These are phyloP conservation scores for Besnoitia besnoiti DNA, from an alignment of 169 alveolate species.

Conservation along the genomic window DNA sequence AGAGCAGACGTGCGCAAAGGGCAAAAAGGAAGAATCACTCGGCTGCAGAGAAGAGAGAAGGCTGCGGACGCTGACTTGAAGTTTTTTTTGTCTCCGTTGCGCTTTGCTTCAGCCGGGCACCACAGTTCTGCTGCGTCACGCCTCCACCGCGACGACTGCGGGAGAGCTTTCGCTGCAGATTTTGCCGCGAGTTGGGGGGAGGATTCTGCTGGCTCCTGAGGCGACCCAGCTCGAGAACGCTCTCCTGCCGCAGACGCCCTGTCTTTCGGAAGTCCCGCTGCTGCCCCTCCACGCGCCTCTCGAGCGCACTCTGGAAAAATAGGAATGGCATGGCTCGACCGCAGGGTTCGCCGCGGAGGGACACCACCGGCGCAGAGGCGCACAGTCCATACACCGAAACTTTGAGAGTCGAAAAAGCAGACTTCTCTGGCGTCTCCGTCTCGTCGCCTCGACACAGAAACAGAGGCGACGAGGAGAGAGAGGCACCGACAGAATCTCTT, in stretches of 20 bases:
- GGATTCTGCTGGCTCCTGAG: not conserved
- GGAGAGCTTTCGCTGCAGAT: not conserved
- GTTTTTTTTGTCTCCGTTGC: too few relatives aligned
- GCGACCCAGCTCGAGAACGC: not conserved
- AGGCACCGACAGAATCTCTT: too few relatives aligned
- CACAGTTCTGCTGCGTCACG: not conserved
- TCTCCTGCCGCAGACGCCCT: not conserved
- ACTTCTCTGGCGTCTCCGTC: too few relatives aligned
- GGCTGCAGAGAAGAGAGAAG: not conserved
- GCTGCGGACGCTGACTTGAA: not conserved
- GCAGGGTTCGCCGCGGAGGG: too few relatives aligned
- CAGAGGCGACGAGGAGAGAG: too few relatives aligned
- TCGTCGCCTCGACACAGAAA: too few relatives aligned
- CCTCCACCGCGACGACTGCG: not conserved
- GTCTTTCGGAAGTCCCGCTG: not conserved
- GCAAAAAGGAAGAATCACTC: not conserved
- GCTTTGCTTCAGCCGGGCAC: not conserved
- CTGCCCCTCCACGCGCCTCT: not conserved
- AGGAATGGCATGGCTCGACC: too few relatives aligned
- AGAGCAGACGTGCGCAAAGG: not conserved
- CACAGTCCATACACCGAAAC: too few relatives aligned
- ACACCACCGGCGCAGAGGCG: too few relatives aligned
- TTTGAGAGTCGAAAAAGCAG: too few relatives aligned
- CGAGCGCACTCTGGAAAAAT: not conserved
- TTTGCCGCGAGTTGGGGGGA: not conserved